Percentiles rank a stretch among this genome's conserved stretches.
phyloP scores from a whole-genome alignment of 768 basidiomycete genomes.

The Tulasnella sp. region DNA sequence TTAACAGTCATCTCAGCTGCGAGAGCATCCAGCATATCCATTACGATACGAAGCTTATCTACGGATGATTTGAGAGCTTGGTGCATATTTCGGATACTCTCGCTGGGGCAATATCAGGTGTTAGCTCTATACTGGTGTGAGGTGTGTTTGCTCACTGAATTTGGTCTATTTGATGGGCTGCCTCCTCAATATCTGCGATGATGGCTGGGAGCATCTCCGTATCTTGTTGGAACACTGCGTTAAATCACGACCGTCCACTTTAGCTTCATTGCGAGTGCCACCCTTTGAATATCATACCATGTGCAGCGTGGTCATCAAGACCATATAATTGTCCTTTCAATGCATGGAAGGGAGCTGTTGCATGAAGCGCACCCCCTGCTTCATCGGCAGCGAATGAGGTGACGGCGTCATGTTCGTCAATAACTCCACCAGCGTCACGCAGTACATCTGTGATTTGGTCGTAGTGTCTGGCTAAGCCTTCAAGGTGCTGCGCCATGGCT shows the following conservation, averaged over 20 bases:
- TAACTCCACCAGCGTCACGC: conserved; percentile 6
- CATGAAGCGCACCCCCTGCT: background rate
- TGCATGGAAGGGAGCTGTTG: no score
- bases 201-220: conserved; percentile 65
- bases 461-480: conserved; percentile 60
- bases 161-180: conserved; percentile 38
- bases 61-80: conserved; percentile 35
- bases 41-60: conserved; percentile 34
- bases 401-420: background rate
- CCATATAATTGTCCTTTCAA: no score
- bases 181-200: conserved; percentile 56
- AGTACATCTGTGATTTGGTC: conserved; percentile 61
- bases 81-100: conserved; percentile 36
- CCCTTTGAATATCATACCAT: no score
- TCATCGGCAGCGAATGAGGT: background rate
- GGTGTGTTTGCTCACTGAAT: conserved; percentile 37
- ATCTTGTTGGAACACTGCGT: conserved; percentile 64
- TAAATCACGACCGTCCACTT: conserved; percentile 45
- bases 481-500: conserved; percentile 61
- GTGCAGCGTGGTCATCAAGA: no score
- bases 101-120: conserved; percentile 28
- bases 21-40: conserved; percentile 61
- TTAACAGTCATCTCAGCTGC: conserved; percentile 71
- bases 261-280: conserved; percentile 47
- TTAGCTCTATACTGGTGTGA: background rate